phyloP scores from a whole-genome alignment of 2,329 filamentous ascomycete genomes.

The Neonectria neomacrospora region DNA sequence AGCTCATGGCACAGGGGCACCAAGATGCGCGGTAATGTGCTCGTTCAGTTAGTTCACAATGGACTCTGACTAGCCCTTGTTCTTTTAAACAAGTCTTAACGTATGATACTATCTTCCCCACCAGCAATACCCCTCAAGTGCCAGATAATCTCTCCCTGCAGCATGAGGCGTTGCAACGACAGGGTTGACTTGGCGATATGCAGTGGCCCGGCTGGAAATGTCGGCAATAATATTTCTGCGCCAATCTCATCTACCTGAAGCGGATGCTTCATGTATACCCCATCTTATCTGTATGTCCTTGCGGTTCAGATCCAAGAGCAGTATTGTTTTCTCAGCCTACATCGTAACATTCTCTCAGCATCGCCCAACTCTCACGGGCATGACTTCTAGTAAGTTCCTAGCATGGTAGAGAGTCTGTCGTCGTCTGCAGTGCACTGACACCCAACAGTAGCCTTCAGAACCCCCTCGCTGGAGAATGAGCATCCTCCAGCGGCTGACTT shows the following conservation, averaged over 20 bases:
- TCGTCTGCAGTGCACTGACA: slow-evolving; percentile 8
- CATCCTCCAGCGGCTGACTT: slow-evolving; percentile 19
- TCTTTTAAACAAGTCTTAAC: background rate
- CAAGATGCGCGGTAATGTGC: too few relatives aligned
- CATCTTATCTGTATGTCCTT: background rate
- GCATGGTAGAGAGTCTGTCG: background rate
- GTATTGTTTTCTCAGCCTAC: slow-evolving; percentile 1
- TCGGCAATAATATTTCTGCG: background rate
- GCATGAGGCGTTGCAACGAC: background rate
- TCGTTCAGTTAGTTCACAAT: too few relatives aligned
- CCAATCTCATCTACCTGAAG: background rate
- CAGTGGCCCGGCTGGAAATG: background rate
- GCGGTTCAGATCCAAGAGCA: slow-evolving; percentile 5
- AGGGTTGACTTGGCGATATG: background rate
- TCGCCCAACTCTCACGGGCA: background rate
- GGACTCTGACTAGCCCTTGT: too few relatives aligned
- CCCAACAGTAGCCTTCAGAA: background rate
- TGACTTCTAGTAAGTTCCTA: slow-evolving; percentile 15
- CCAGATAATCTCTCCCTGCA: too few relatives aligned
- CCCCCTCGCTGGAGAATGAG: background rate
- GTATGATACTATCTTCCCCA: background rate
- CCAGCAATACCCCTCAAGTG: background rate
- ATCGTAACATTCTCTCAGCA: background rate
- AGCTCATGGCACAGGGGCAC: too few relatives aligned
- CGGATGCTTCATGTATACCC: slow-evolving; percentile 13